Base-by-base conservation (phyloP, 208 protist species). In the Leishmania gerbilli region DNA sequence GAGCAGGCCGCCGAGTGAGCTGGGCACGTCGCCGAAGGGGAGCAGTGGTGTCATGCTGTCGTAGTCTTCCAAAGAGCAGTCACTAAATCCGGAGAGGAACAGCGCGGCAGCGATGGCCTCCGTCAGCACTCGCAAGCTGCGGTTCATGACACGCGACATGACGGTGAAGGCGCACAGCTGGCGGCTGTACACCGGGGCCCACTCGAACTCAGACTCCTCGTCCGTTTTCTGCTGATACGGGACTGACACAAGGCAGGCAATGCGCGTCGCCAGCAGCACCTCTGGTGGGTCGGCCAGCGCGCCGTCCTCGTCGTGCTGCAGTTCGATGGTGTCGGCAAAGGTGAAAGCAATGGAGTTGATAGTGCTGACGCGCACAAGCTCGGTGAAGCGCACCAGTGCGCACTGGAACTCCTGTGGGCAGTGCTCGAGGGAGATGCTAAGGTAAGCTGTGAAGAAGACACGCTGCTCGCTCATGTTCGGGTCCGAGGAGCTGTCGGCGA, bases 121-220 rank as follows among this genome's bases (percentile, higher is more conserved):
- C 49, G 92, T 90, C 37, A 97, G 86, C 85, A 96, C 93, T 15
- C 95, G 93, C 68, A 98, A 82, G 42, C 86, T 85, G 64, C 89
- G 86, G 76, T 93, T 94, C 88, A 95, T 93, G 47, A 87, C 85
- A 42, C 92, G 92, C 45, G 90, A 91, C 84, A 96, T 93, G 45
- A 94, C 88, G 45, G 90, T 92, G 87, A 96, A 98, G 68, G 89
- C 92, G 79, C 91, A 94, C 15, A 98, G 81, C 79, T 96, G 90
- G 37, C 92, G 88, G 84, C 93, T 96, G 93, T 96, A 98, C 72
- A 97, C 92, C 64, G 94, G 94, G 15, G 92, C 86, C 91, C 92
- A 96, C 49, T 93, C 86, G 56, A 96, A 94, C 49, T 62, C 68
- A 45, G 67, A 68, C 21, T 86, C 77, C 67, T 91, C 85, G 40